Evolutionary conservation across 305 asterid genomes (phyloP).

Genomic region (Plantago coronopus): DNA sequence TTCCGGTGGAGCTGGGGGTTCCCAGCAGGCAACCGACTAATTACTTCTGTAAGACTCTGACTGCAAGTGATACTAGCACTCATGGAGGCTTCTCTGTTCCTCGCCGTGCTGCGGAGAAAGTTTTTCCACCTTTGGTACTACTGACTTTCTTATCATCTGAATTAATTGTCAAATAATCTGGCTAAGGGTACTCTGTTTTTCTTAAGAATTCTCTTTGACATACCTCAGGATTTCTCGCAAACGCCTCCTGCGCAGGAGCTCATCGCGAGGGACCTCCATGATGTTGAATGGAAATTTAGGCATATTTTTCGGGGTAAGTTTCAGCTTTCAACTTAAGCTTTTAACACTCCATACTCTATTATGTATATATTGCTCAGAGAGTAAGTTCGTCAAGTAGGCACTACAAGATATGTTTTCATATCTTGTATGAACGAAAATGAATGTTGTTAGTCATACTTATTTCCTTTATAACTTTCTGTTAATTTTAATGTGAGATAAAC

Average conservation of each 20-base stretch:
- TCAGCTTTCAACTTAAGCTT: no score
- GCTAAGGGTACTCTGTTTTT: background rate
- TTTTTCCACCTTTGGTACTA: constrained; percentile 89
- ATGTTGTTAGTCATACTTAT: no score
- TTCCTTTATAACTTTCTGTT: no score
- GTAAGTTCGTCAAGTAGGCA: no score
- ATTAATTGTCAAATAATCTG: background rate
- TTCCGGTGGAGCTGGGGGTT: constrained; percentile 79
- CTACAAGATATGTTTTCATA: no score
- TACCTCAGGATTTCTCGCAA: constrained; percentile 78
- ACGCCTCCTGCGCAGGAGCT: constrained; percentile 96
- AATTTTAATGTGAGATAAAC: no score
- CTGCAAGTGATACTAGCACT: constrained; percentile 95
- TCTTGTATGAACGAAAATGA: no score
- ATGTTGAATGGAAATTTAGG: constrained; percentile 91
- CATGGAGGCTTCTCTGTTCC: constrained; percentile 99
- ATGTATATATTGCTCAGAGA: no score
- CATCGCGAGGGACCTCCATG: constrained; percentile 93
- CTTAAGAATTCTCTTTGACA: constrained; percentile 20
- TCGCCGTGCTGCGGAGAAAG: constrained; percentile 99
- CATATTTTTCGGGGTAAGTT: constrained; percentile 74
- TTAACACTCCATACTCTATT: background rate
- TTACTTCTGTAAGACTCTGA: constrained; percentile 89
- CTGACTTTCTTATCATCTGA: background rate
- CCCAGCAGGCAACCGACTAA: constrained; percentile 90